Evolutionary conservation across 2,329 filamentous ascomycete genomes (phyloP), one percentile per base, ranked within the genome.

Genomic region (Phaeosphaeriaceae sp.): DNA sequence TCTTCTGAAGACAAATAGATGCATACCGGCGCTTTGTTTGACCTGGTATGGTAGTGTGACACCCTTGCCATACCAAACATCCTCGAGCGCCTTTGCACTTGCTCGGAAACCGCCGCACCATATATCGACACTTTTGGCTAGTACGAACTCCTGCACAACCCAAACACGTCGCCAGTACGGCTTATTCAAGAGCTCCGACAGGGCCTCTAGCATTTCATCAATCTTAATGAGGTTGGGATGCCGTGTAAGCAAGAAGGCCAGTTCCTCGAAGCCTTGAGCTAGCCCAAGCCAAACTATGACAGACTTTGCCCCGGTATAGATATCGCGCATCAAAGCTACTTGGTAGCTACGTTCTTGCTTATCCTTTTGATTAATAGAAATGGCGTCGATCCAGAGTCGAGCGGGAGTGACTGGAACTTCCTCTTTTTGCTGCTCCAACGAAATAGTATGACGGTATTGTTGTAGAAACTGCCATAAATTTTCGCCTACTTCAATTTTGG

Each of bases 381-480:
- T 42, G 13, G 47, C 47, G 20, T 56, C 53, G 4, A 56, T 30
- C 53, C 53, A 56, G 21, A 53, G 18, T n/a, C n/a, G n/a, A n/a
- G n/a, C n/a, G n/a, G n/a, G n/a, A n/a, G n/a, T n/a, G n/a, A n/a
- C n/a, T n/a, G n/a, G n/a, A n/a, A n/a, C n/a, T n/a, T n/a, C n/a
- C n/a, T n/a, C n/a, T n/a, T n/a, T n/a, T n/a, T n/a, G n/a, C n/a
- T n/a, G n/a, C n/a, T n/a, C n/a, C n/a, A n/a, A n/a, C n/a, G n/a
- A n/a, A n/a, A n/a, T n/a, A n/a, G n/a, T n/a, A n/a, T n/a, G n/a
- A n/a, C n/a, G n/a, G n/a, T n/a, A n/a, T n/a, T n/a, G n/a, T n/a
- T n/a, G n/a, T n/a, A n/a, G n/a, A n/a, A n/a, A n/a, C n/a, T n/a
- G n/a, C n/a, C n/a, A n/a, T n/a, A n/a, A n/a, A n/a, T n/a, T n/a